Evolutionary conservation across 2,329 filamentous ascomycete genomes (phyloP), one percentile per base, ranked within the genome.

Genomic region (Aureobasidium namibiae): DNA sequence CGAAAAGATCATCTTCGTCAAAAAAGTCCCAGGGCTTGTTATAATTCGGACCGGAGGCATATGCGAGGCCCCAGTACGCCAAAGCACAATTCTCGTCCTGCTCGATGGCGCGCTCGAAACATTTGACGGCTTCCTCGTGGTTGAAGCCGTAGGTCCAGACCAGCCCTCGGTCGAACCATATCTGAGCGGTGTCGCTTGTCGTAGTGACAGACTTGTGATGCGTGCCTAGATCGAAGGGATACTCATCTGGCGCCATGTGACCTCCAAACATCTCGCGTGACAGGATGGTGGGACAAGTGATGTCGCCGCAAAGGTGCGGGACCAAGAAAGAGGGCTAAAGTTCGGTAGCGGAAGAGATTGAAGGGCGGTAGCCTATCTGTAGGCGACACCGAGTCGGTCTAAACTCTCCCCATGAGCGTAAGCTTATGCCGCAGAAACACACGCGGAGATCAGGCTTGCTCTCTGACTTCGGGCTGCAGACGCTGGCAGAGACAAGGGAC

Each of bases 21-120:
- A 91, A 90, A 24, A 83, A 78, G 29, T 83, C 80, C 89, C 89
- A 91, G 0, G 88, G 84, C 67, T 91, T 90, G 74, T 92, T 89
- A 70, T 88, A 87, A 67, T 92, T 91, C 3, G 89, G 88, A 0
- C 88, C 89, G 0, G 88, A 73, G 1, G 85, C 77, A 68, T 88
- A 91, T 0, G 88, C 84, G 4, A 88, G 72, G 0, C 86, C 86
- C 86, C 86, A 89, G 65, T 86, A 80, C 3, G 83, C 85, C 76
- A 89, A 83, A 31, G 80, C 78, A 60, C 82, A 87, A 2, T 69
- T 63, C 0, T 72, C 62, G 62, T 89, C 86, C 48, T 75, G 67
- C 1, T 70, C 68, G 33, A 83, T 78, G n/a, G 83, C 84, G 9
- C 75, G 73, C 65, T 84, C 74, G 65, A 89, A 89, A 71, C 86